Percentiles rank a stretch among this genome's conserved stretches.
These are phyloP conservation scores for Fusarium luffae DNA, from an alignment of 2,329 filamentous ascomycete species.

Conservation along the genomic window DNA sequence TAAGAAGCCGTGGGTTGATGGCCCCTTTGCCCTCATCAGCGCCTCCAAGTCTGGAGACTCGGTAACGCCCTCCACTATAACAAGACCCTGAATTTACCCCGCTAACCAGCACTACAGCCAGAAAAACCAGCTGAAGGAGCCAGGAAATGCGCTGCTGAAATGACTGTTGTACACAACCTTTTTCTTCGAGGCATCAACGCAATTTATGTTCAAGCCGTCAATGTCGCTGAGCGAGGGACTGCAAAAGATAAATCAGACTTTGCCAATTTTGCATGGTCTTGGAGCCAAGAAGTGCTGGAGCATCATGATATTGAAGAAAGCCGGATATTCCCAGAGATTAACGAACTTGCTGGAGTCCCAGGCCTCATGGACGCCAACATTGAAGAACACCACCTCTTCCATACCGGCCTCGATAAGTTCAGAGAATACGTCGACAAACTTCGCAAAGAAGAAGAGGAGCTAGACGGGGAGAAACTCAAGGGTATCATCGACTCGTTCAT, in stretches of 20 bases:
- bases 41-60: slow-evolving; percentile 38
- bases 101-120: slow-evolving; percentile 10
- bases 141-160: slow-evolving; percentile 44
- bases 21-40: slow-evolving; percentile 49
- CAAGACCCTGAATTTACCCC: accelerated
- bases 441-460: slow-evolving; percentile 43
- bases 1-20: slow-evolving; percentile 48
- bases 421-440: slow-evolving; percentile 48
- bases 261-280: slow-evolving; percentile 48
- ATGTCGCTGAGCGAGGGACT: slow-evolving; percentile 46
- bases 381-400: slow-evolving; percentile 55
- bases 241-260: slow-evolving; percentile 50
- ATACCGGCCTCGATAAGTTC: slow-evolving; percentile 49
- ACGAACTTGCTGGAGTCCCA: slow-evolving; percentile 48
- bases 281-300: slow-evolving; percentile 48
- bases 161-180: slow-evolving; percentile 53
- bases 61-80: slow-evolving; percentile 19
- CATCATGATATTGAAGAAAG: slow-evolving; percentile 56
- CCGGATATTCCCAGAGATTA: slow-evolving; percentile 53
- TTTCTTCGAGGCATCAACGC: slow-evolving; percentile 53
- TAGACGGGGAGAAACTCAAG: slow-evolving; percentile 46
- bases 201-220: slow-evolving; percentile 52
- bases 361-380: slow-evolving; percentile 56
- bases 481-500: slow-evolving; percentile 47
- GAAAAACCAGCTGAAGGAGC: slow-evolving; percentile 36